Base-by-base conservation (phyloP, 768 basidiomycete genomes). In the Suillus americanus region DNA sequence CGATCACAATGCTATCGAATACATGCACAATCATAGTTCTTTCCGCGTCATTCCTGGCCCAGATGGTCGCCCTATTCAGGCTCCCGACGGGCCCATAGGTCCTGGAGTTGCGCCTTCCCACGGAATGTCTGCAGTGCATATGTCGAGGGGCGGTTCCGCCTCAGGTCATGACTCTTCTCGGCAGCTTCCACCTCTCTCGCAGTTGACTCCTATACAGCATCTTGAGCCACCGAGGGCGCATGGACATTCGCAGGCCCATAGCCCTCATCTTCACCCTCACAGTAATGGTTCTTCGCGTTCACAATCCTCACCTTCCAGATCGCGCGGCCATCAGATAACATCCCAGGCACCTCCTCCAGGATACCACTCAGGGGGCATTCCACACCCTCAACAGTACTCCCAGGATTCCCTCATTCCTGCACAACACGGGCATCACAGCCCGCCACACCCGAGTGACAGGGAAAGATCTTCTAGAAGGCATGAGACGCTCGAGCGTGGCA, bases 1-100 rank as follows among this genome's bases (percentile, higher is more conserved):
- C 67, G 86, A 88, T 73, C 78, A 81, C 66, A 75, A 77, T 59
- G 68, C 83, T 38, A 70, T 77, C 40, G 86, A 89, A 60, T 86
- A 88, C 69, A 67, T 77, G 66, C 83, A 82, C 63, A 73, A 80
- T 41, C 81, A 84, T 66, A 80, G 81, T 46, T 80, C 80, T 64
- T 74, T 83, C 63, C 82, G 85, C 67, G 74, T 82, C 37, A 67
- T 81, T 23, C 75, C 81, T 37, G 81, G 78, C 0, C 75, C 81
- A 51, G 86, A 89, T 66, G 81, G 80, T 54, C 82, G 84, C 60
- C 78, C 83, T 18, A 77, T 81, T 10, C 81, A 82, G 56, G 77
- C 78, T 33, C 78, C 85, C 61, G 86, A 89, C 65, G 76, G 79
- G n/a, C 76, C 82, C 25, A 76, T 81, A 56, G 81, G 78, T n/a